phyloP scores from a whole-genome alignment of 2,329 filamentous ascomycete genomes.

The Aspergillus piperis region DNA sequence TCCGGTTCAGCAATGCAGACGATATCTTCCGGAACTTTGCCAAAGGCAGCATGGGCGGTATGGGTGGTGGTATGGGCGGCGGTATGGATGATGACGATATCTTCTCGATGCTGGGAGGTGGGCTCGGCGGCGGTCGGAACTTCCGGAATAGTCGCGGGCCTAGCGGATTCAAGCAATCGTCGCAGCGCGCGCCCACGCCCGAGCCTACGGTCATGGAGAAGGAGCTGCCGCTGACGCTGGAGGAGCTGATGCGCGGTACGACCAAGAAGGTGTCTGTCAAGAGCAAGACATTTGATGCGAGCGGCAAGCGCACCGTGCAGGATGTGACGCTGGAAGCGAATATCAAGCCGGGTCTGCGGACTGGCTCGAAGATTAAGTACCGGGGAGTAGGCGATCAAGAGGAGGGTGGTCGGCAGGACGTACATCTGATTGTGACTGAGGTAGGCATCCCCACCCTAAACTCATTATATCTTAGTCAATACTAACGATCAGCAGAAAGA shows the following conservation, averaged over 20 bases:
- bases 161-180: constrained; percentile 32
- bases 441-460: constrained; percentile 53
- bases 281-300: constrained; percentile 84
- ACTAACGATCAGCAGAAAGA: constrained; percentile 69
- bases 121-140: constrained; percentile 47
- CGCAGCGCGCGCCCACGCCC: constrained; percentile 58
- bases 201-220: constrained; percentile 92
- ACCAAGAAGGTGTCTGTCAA: constrained; percentile 99
- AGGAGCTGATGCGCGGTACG: constrained; percentile 83
- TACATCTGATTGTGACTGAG: constrained; percentile 94
- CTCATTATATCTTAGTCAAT: not conserved
- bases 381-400: constrained; percentile 97
- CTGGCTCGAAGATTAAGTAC: constrained; percentile 98
- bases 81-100: constrained; percentile 58
- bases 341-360: constrained; percentile 93
- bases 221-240: constrained; percentile 74
- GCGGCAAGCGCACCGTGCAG: constrained; percentile 80
- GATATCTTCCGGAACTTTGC: constrained; percentile 85
- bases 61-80: constrained; percentile 49
- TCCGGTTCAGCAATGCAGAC: constrained; percentile 80
- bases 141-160: constrained; percentile 31
- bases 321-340: constrained; percentile 92
- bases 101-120: constrained; percentile 53
- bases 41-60: constrained; percentile 56
- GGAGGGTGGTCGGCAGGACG: constrained; percentile 90